These are phyloP conservation scores for Claviceps digitariae DNA, from an alignment of 2,329 filamentous ascomycete genomes.

Conservation along the genomic window DNA sequence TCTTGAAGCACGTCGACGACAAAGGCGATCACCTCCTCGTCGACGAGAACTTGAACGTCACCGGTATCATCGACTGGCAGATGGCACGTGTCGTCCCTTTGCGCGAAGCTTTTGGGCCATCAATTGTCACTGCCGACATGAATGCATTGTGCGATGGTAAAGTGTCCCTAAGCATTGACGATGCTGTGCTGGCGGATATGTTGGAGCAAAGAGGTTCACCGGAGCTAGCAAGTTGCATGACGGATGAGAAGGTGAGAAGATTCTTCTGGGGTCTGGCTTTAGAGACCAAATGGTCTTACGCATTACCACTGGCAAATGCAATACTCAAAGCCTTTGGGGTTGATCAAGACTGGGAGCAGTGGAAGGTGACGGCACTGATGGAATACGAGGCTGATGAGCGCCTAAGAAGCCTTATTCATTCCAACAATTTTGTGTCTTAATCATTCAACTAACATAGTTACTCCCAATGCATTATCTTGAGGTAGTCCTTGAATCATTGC, in stretches of 20 bases:
- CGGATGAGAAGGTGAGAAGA: conserved; percentile 10
- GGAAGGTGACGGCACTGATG: conserved; percentile 1
- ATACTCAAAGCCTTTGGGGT: conserved; percentile 9
- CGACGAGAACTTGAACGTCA: conserved; percentile 28
- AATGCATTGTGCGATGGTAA: conserved; percentile 5
- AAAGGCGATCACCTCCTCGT: conserved; percentile 32
- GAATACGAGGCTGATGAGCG: too few species aligned
- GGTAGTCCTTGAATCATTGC: too few species aligned
- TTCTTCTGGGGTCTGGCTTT: conserved; percentile 12
- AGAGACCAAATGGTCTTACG: conserved; percentile 8
- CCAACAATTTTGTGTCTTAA: too few species aligned
- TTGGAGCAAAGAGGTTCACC: conserved; percentile 3
- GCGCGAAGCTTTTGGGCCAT: conserved; percentile 8
- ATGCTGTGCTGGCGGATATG: conserved; percentile 6
- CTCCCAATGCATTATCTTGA: too few species aligned
- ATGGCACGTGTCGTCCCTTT: conserved; percentile 9
- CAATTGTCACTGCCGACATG: conserved; percentile 9
- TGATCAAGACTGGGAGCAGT: conserved; percentile 5
- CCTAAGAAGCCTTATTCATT: too few species aligned
- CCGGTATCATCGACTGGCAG: conserved; percentile 17
- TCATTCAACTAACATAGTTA: too few species aligned
- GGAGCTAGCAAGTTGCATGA: conserved; percentile 1
- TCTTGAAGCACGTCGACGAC: conserved; percentile 31
- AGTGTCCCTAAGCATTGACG: conserved; percentile 7
- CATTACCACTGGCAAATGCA: conserved; percentile 11